Conservation (phyloP, 306 rosid genomes). For the Morella rubra region DNA sequence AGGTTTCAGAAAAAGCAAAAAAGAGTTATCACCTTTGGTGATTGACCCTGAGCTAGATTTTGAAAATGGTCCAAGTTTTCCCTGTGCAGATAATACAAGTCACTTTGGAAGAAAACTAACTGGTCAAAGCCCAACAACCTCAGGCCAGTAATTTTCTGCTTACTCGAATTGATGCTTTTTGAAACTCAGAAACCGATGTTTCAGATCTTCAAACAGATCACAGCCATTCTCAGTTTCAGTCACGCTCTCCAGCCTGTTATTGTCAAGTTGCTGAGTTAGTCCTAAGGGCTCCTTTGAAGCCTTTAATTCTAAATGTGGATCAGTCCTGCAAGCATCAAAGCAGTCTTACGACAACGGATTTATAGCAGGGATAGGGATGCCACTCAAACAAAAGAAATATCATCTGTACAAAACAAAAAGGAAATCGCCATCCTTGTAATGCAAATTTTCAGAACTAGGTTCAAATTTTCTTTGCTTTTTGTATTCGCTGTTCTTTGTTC, state of each 20-base stretch:
- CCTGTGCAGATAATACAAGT: slow-evolving; percentile 46
- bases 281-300: slow-evolving; percentile 61
- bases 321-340: slow-evolving; percentile 45
- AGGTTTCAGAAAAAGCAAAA: not conserved
- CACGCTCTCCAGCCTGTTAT: slow-evolving; percentile 35
- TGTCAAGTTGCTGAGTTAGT: slow-evolving; percentile 48
- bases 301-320: slow-evolving; percentile 47
- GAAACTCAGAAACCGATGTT: slow-evolving; percentile 71
- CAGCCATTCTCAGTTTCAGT: slow-evolving; percentile 42
- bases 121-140: slow-evolving; percentile 12
- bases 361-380: not conserved
- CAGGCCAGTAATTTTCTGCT: slow-evolving; percentile 26
- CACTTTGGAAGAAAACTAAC: slow-evolving; percentile 22
- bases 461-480: not conserved
- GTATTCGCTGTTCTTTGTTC: too few relatives aligned
- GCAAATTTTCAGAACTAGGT: not conserved
- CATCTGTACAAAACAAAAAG: not conserved
- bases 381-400: slow-evolving; percentile 4
- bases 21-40: slow-evolving; percentile 63
- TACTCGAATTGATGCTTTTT: slow-evolving; percentile 70
- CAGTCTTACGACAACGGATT: not conserved
- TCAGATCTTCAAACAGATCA: slow-evolving; percentile 58
- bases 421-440: not conserved
- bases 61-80: slow-evolving; percentile 60
- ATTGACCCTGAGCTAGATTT: slow-evolving; percentile 73